A percentile compares a stretch with the other conserved stretches of the same genome.
phyloP scores from a whole-genome alignment of 257 asterid genomes.

The Anisodus tanguticus region DNA sequence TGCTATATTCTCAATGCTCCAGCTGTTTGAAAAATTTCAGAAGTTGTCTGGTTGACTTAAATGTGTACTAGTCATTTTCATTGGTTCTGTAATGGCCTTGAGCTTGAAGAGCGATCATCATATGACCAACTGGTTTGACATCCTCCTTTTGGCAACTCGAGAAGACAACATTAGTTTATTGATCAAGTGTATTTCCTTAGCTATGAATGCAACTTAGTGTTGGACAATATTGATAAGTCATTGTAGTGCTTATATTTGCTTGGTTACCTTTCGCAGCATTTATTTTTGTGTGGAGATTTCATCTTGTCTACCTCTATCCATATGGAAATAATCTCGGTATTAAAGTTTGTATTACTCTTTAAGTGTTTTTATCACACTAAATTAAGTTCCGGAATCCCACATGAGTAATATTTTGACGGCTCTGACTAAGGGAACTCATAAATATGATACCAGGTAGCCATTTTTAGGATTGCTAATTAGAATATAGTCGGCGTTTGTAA shows the following conservation, averaged over 20 bases:
- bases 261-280: neutral
- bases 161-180: neutral
- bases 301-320: neutral
- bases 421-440: too few relatives aligned
- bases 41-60: constrained; percentile 51
- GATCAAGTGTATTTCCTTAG: neutral
- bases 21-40: constrained; percentile 47
- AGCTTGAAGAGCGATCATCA: constrained; percentile 50
- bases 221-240: neutral
- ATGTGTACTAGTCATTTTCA: constrained; percentile 41
- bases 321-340: neutral
- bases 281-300: neutral
- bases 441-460: too few relatives aligned
- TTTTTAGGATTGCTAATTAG: too few relatives aligned
- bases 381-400: too few relatives aligned
- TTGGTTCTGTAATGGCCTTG: constrained; percentile 50
- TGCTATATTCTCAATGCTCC: constrained; percentile 27
- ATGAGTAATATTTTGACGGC: too few relatives aligned
- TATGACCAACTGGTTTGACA: constrained; percentile 44
- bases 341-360: neutral
- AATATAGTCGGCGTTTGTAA: too few relatives aligned
- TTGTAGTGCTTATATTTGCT: neutral
- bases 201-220: neutral
- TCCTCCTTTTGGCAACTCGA: constrained; percentile 22
- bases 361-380: neutral